These are phyloP conservation scores for Solanum pinnatisectum DNA, from an alignment of 257 asterid species.

Conservation along the genomic window DNA sequence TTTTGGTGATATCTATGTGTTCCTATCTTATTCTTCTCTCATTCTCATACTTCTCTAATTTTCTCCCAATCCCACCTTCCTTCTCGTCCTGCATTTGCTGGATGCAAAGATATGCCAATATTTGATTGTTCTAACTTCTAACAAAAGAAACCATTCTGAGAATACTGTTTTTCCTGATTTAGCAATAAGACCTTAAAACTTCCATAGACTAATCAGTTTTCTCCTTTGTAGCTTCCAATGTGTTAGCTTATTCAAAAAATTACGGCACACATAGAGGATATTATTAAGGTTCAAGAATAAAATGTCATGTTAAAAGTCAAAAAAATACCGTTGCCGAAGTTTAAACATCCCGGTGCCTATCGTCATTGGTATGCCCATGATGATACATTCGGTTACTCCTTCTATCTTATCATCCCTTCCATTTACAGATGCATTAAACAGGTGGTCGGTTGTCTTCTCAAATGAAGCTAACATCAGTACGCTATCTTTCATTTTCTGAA, in stretches of 20 bases:
- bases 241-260: neutral
- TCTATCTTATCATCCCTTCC: conserved; percentile 81
- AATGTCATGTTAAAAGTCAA: neutral
- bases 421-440: conserved; percentile 74
- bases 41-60: neutral
- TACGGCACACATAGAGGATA: neutral
- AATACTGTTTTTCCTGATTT: neutral
- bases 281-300: neutral
- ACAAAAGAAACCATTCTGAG: neutral
- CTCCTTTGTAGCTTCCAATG: neutral
- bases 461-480: conserved; percentile 90
- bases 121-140: neutral
- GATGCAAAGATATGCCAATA: neutral
- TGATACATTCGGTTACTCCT: conserved; percentile 91
- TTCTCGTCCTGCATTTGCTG: neutral
- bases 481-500: conserved; percentile 85
- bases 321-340: conserved; percentile 59
- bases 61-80: neutral
- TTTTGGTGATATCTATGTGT: neutral
- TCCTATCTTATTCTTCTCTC: neutral
- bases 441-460: conserved; percentile 83
- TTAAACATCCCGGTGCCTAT: conserved; percentile 89
- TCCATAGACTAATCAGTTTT: neutral
- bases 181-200: neutral
- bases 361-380: conserved; percentile 86